These are phyloP conservation scores for Suillus plorans DNA, from an alignment of 768 basidiomycete genomes.

Conservation along the genomic window DNA sequence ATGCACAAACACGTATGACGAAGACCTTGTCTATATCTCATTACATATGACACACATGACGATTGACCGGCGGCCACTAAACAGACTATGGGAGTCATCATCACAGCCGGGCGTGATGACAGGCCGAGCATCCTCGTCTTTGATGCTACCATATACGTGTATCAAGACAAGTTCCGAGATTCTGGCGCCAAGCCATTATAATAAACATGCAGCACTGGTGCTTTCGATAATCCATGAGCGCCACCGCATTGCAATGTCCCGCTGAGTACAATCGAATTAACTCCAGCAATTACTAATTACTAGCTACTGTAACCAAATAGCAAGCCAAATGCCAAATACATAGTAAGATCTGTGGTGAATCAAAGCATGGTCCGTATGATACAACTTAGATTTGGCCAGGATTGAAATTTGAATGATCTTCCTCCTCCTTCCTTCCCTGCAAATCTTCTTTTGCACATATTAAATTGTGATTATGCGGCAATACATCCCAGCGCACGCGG, in stretches of 20 bases:
- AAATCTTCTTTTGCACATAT: neutral
- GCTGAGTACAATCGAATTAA: neutral
- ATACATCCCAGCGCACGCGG: neutral
- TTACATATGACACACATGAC: no score
- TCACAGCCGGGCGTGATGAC: neutral
- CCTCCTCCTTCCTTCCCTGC: neutral
- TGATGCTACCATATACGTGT: neutral
- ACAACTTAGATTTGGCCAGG: neutral
- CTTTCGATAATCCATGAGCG: neutral
- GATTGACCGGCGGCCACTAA: no score
- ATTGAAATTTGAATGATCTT: neutral
- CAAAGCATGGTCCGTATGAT: slow-evolving; percentile 3
- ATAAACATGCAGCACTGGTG: neutral
- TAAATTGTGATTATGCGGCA: neutral
- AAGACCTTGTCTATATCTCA: no score
- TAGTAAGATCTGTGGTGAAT: slow-evolving; percentile 1
- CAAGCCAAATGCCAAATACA: slow-evolving; percentile 2
- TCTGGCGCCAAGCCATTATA: neutral
- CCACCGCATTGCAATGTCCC: neutral
- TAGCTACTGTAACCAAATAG: slow-evolving; percentile 2
- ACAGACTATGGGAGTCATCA: neutral
- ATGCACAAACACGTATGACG: no score
- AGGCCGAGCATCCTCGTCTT: neutral
- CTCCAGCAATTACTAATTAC: neutral
- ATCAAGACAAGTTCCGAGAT: neutral